Evolutionary conservation across 345 rosid genomes (phyloP).

Genomic region (Rhodamnia argentea): DNA sequence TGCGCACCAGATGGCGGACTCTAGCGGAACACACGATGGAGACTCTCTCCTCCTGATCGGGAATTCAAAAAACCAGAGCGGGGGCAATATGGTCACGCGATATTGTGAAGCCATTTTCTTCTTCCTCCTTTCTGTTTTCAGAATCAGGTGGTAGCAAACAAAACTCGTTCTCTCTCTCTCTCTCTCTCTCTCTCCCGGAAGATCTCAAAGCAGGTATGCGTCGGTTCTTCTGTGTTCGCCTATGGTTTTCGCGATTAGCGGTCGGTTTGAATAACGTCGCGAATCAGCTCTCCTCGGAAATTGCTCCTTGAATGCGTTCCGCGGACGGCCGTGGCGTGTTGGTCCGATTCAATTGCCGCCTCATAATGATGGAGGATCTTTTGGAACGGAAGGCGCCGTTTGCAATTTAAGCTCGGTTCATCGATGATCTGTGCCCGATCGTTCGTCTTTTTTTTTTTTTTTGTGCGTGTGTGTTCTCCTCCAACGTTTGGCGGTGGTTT

Average conservation of each 20-base stretch:
- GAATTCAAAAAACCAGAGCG: conserved; percentile 6
- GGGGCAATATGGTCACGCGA: conserved; percentile 8
- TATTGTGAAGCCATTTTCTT: background rate
- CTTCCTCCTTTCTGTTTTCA: background rate
- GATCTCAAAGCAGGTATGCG: background rate
- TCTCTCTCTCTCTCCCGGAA: background rate
- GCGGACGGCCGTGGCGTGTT: background rate
- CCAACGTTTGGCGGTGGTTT: background rate
- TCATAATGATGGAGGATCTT: background rate
- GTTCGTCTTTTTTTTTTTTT: background rate
- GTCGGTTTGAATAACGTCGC: background rate
- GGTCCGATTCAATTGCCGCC: background rate
- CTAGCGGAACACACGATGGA: background rate
- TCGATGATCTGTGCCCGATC: background rate
- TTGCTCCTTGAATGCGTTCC: background rate
- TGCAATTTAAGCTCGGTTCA: background rate
- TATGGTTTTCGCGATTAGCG: background rate
- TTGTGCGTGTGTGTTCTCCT: background rate
- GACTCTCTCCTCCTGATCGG: background rate
- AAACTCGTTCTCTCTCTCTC: background rate
- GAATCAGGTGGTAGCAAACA: background rate
- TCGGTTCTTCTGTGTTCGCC: background rate
- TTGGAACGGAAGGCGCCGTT: background rate
- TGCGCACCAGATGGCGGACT: background rate
- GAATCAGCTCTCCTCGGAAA: background rate